Base-by-base conservation (phyloP, 2,329 filamentous ascomycete species). In the Colletotrichum spinosum region DNA sequence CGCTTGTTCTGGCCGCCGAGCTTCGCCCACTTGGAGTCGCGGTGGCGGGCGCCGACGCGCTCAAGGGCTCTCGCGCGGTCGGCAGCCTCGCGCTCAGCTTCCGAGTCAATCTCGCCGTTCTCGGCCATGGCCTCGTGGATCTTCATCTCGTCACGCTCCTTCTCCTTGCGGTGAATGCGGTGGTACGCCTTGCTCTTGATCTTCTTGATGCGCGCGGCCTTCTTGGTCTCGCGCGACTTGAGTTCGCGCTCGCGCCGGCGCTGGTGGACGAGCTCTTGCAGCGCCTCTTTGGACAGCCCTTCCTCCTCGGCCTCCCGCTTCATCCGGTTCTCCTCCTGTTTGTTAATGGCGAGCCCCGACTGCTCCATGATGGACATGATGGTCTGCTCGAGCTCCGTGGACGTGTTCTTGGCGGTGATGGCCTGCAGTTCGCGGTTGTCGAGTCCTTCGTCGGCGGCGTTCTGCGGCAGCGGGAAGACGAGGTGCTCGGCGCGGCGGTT, bases 101-200 rank as follows among this genome's bases (percentile, higher is more conserved):
- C 87, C 1, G 90, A 92, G 70, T 88, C 87, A 33, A 88, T 81
- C 70, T 86, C 84, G 25, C 86, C 86, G 10, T 85, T 84, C 55
- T 85, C 87, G 15, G 82, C 84, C 77, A 83, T 83, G 60, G 73
- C 84, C 73, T 86, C 84, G 15, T 79, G 79, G 13, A 80, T 76
- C 13, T 84, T 85, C 74, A 83, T 80, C 76, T 89, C 77, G 67
- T 88, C 76, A 60, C 85, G 81, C 69, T 85, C 78, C 70, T 82
- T 72, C 77, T 89, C 92, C 75, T 91, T 97, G 42, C 95, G 89
- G 78, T 98, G 95, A 12, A 98, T 91, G 49, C 94, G 90, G 60
- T 95, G 92, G 76, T 97, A 99, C 0, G 94, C 88, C 78, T 97
- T 99, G 76, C 92, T 97, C 84, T 99, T 99, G 81, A 99, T 99